phyloP scores from a whole-genome alignment of 2,329 filamentous ascomycete genomes.

The Pseudogymnoascus sp. region DNA sequence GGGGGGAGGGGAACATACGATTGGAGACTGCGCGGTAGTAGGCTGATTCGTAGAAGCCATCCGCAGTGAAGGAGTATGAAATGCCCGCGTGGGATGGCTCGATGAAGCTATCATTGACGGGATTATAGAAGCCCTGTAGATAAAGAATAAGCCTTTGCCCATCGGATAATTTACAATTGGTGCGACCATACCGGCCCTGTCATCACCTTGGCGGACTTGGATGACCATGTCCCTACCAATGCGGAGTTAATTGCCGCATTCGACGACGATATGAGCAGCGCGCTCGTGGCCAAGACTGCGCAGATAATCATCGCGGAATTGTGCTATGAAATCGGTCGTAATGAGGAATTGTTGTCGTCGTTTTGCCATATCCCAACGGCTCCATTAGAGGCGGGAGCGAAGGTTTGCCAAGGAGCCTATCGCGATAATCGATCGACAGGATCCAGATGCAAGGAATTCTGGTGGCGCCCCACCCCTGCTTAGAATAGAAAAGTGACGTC shows the following conservation, averaged over 20 bases:
- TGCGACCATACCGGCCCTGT: constrained; percentile 56
- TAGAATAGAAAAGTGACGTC: constrained; percentile 6
- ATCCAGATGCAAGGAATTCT: constrained; percentile 2
- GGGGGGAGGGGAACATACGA: constrained; percentile 39
- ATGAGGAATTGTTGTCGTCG: not conserved
- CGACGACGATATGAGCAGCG: constrained; percentile 23
- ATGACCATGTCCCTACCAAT: constrained; percentile 64
- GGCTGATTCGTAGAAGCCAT: constrained; percentile 61
- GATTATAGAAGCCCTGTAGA: constrained; percentile 59
- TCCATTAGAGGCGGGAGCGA: not conserved
- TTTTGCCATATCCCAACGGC: constrained; percentile 1
- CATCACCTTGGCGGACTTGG: constrained; percentile 60
- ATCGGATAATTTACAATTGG: constrained; percentile 24
- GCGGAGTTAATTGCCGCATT: constrained; percentile 37
- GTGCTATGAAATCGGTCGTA: not conserved
- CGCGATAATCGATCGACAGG: not conserved
- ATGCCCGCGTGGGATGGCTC: constrained; percentile 61
- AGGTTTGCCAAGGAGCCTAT: not conserved
- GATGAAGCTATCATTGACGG: constrained; percentile 54
- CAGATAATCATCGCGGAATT: constrained; percentile 6
- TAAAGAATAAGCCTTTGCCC: constrained; percentile 8
- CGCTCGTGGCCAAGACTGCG: constrained; percentile 23
- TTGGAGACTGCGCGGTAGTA: constrained; percentile 63
- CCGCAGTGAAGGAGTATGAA: constrained; percentile 63
- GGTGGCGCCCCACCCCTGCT: constrained; percentile 5